Evolutionary conservation across 805 yeast genomes (phyloP), one percentile per base, ranked within the genome.

Genomic region (Metschnikowia santaceciliae): DNA sequence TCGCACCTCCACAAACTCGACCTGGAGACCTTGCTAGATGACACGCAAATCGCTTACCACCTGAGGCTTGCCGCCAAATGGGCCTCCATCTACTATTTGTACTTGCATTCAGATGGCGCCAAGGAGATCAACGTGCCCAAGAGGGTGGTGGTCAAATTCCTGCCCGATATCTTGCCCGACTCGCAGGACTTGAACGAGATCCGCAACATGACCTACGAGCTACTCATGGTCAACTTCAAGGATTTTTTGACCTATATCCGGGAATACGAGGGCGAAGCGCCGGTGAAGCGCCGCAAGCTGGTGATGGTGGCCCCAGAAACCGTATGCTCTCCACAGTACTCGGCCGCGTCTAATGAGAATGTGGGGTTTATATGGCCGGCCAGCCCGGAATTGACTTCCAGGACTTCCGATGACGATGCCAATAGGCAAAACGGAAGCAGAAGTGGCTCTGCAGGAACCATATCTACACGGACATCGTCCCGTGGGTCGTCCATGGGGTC

Each of bases 81-180:
- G 76, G 43, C 54, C 17, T 43, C 46, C 13, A 64, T 72, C 19
- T 61, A 64, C 50, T 52, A 55, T 35, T 54, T 51, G 32, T 72
- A 65, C 54, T 50, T 72, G 14, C 50, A 59, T n/a, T 59, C 60
- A 4, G 65, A 68, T 35, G 61, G 71, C 2, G 50, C 55, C 13
- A 67, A 64, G 49, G 76, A 72, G 49, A 61, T 72, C 49, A 72
- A 72, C 46, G 48, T 71, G 5, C 72, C 75, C 1, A 60, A 58
- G 43, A 49, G 48, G 26, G 48, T 65, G 38, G 65, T 61, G 46
- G 54, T 52, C 32, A 55, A 48, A 30, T 55, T 68, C 37, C 47
- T 50, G 39, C 58, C 60, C 23, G 52, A 59, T n/a, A 53, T 46
- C 17, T 44, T 57, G 23, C 74, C 72, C 4, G 46, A 47, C 3